Evolutionary conservation across 2,329 filamentous ascomycete species (phyloP), one percentile per base, ranked within the genome.

Genomic region (Drechslerella coelobrocha): DNA sequence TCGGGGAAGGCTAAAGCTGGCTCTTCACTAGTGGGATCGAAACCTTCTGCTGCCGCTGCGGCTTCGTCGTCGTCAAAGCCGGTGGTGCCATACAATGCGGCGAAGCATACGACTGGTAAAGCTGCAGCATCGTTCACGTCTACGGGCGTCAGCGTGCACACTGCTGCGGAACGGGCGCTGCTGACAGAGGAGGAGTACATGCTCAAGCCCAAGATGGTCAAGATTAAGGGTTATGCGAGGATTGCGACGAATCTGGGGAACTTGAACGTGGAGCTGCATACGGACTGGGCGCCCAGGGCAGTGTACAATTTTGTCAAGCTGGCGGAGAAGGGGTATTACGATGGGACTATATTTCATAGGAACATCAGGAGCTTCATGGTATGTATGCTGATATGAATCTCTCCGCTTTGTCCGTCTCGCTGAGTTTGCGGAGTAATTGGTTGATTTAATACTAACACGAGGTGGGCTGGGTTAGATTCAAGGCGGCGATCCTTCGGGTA

Each of bases 301-400:
- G 94, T 97, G 1, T 99, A 93, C 91, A 99, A 99, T 79, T 99
- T 99, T 77, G 86, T 96, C 56, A 88, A 89, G 61, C 82, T 99
- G 2, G 86, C 92, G 1, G 89, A 96, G 77, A 90, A 89, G 74
- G 93, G 93, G 0, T 97, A 96, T 79, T 99, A 97, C 81, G 87
- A 86, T 55, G 86, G 85, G 73, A 88, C 96, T 1, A 79, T 84
- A 10, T 99, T 99, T 78, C 94, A 99, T 79, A 87, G 94, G 73
- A 97, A 95, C 78, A 97, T 99, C 75, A 88, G 88, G 65, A 91
- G 90, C 75, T 99, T 99, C 78, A 99, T 99, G 94, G 74, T 75
- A 26, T 14, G 34, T 41, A 10, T 99, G 78, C 99, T 99, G 94
- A 72, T 75, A 23, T 21, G 26, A 26, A 5, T 9, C 50, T 29